Evolutionary conservation across 2,329 filamentous ascomycete genomes (phyloP).

Genomic region (Xylaria multiplex): DNA sequence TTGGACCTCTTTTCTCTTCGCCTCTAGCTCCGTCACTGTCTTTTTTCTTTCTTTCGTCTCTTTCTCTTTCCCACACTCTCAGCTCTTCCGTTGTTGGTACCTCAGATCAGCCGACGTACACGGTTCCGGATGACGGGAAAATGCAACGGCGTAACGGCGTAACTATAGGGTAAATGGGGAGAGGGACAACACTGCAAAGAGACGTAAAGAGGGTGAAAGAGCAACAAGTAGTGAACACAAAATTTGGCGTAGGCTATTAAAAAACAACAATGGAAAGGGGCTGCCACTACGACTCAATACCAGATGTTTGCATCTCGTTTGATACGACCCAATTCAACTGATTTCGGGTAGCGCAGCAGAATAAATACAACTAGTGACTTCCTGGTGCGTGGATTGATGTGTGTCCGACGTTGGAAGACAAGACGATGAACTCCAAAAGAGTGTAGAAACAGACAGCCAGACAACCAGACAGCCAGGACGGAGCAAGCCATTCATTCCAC

Average conservation of each 20-base stretch:
- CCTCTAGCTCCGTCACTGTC: background rate
- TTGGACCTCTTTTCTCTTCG: background rate
- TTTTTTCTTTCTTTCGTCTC: constrained; percentile 5
- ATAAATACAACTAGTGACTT: constrained; percentile 16
- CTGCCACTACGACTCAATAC: constrained; percentile 16
- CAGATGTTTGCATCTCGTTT: constrained; percentile 10
- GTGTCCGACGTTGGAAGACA: constrained; percentile 28
- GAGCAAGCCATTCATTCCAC: constrained; percentile 20
- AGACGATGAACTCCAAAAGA: constrained; percentile 22
- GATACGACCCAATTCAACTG: constrained; percentile 17
- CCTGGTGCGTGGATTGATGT: constrained; percentile 24
- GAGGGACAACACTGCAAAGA: constrained; percentile 14
- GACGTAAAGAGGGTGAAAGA: constrained; percentile 27
- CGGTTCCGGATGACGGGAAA: constrained; percentile 13
- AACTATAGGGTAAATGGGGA: constrained; percentile 1
- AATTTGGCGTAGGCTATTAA: constrained; percentile 7
- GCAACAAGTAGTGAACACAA: constrained; percentile 13
- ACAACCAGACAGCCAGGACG: constrained; percentile 20
- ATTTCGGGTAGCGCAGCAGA: constrained; percentile 4
- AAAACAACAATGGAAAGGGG: constrained; percentile 7
- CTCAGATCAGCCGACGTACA: constrained; percentile 1
- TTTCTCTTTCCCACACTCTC: constrained; percentile 5
- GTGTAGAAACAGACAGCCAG: constrained; percentile 13
- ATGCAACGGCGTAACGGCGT: constrained; percentile 15
- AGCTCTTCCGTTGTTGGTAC: constrained; percentile 11